Percentiles rank a stretch among this genome's conserved stretches.
phyloP scores from a whole-genome alignment of 148 eudicot genomes.

The Simmondsia chinensis region DNA sequence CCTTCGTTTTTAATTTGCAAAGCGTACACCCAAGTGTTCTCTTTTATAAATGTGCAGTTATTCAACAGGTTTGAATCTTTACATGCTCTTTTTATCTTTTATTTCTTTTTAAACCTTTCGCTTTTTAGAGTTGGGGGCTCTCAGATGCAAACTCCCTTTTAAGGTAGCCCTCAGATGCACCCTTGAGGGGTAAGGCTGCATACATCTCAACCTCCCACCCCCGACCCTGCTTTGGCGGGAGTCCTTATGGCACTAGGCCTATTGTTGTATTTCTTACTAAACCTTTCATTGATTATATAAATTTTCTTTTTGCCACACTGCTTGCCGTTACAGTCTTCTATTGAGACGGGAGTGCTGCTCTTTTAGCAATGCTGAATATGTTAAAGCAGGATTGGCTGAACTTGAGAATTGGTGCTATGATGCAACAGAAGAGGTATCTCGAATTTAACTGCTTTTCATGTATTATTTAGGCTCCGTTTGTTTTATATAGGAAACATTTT shows the following conservation, averaged over 20 bases:
- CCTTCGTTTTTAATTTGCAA: slow-evolving; percentile 83
- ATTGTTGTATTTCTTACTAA: too few species aligned
- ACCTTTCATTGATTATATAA: too few species aligned
- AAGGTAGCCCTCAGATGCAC: too few species aligned
- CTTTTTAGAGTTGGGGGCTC: too few species aligned
- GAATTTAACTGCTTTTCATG: background rate
- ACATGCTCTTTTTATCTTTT: background rate
- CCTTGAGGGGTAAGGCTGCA: too few species aligned
- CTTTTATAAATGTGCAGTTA: slow-evolving; percentile 82
- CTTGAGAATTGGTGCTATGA: slow-evolving; percentile 71
- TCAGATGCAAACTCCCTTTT: too few species aligned
- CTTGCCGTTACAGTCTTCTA: slow-evolving; percentile 51
- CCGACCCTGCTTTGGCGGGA: too few species aligned
- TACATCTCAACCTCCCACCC: too few species aligned
- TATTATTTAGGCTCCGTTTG: too few species aligned
- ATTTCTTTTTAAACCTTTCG: too few species aligned
- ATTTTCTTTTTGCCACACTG: slow-evolving; percentile 8
- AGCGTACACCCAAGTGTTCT: slow-evolving; percentile 74
- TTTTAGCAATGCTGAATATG: slow-evolving; percentile 75
- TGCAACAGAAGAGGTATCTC: slow-evolving; percentile 73
- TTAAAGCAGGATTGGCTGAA: slow-evolving; percentile 69
- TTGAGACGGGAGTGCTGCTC: slow-evolving; percentile 92
- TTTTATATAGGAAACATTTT: too few species aligned
- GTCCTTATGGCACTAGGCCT: too few species aligned
- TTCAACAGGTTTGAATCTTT: slow-evolving; percentile 67